A percentile compares a stretch with the other conserved stretches of the same genome.
These are phyloP conservation scores for Ormosia semicastrata DNA, from an alignment of 306 rosid genomes.

Conservation along the genomic window DNA sequence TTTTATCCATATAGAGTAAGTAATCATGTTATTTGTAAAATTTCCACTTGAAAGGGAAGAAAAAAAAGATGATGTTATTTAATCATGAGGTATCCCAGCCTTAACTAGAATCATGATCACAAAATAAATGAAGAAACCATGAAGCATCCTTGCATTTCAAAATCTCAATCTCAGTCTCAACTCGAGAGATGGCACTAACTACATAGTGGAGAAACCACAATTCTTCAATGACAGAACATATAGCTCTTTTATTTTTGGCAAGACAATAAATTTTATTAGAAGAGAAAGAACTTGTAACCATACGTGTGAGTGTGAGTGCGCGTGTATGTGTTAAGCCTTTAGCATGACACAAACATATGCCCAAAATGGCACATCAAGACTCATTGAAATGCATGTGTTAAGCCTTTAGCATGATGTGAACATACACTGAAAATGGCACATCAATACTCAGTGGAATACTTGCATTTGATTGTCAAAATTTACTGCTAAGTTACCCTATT, in stretches of 20 bases:
- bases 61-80: neutral
- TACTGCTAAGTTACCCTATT: neutral
- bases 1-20: neutral
- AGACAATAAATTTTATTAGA: neutral
- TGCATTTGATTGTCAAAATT: neutral
- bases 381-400: neutral
- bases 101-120: neutral
- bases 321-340: neutral
- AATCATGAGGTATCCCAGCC: neutral
- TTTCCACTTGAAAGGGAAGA: too few species aligned
- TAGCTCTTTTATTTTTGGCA: neutral
- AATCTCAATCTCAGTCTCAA: neutral
- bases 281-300: neutral
- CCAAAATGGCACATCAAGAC: neutral
- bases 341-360: neutral
- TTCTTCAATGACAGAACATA: neutral
- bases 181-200: neutral
- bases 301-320: neutral
- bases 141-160: neutral
- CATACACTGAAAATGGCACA: neutral
- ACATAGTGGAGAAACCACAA: neutral
- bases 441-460: neutral
- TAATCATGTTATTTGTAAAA: neutral
- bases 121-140: neutral
- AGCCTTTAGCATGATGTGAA: slow-evolving; percentile 1